Percentiles rank a stretch among this genome's conserved stretches.
phyloP scores from a whole-genome alignment of 1,284 basidiomycete genomes.

The Boletus mariae region DNA sequence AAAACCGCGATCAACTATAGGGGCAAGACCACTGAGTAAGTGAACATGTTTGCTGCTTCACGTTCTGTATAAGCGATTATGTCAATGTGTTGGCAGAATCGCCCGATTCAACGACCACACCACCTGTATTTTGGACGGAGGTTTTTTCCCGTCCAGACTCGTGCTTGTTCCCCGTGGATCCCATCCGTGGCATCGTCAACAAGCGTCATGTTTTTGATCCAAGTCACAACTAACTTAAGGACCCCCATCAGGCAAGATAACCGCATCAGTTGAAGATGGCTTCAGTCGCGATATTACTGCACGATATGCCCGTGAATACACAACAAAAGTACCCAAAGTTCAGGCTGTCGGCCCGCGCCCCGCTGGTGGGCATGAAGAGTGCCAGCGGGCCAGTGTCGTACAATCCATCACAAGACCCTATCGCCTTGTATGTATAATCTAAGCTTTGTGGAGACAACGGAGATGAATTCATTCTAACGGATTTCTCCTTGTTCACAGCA shows the following conservation, averaged over 20 bases:
- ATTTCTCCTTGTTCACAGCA: constrained; percentile 48
- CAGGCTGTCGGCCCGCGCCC: constrained; percentile 57
- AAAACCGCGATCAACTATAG: constrained; percentile 40
- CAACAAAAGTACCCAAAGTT: constrained; percentile 78
- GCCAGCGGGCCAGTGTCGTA: constrained; percentile 83
- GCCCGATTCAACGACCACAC: constrained; percentile 55
- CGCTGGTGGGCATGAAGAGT: constrained; percentile 62
- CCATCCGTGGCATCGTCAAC: constrained; percentile 76
- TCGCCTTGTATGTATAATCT: constrained; percentile 57
- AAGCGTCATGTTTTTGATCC: constrained; percentile 87
- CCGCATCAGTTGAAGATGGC: constrained; percentile 87
- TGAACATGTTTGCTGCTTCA: constrained; percentile 10
- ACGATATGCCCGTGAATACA: constrained; percentile 79
- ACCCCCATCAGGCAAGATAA: constrained; percentile 55
- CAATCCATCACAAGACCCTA: constrained; percentile 67
- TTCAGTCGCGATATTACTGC: constrained; percentile 73
- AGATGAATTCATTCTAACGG: constrained; percentile 24
- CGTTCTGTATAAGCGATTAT: constrained; percentile 22
- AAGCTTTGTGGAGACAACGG: constrained; percentile 19
- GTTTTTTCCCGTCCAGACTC: constrained; percentile 92
- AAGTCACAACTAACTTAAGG: constrained; percentile 27
- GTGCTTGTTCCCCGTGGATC: constrained; percentile 93
- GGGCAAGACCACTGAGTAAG: constrained; percentile 22
- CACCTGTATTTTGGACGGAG: constrained; percentile 97
- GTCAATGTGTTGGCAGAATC: constrained; percentile 29